A percentile compares a stretch with the other conserved stretches of the same genome.
phyloP scores from a whole-genome alignment of 164 flowering plant genomes.

The Piper betle region DNA sequence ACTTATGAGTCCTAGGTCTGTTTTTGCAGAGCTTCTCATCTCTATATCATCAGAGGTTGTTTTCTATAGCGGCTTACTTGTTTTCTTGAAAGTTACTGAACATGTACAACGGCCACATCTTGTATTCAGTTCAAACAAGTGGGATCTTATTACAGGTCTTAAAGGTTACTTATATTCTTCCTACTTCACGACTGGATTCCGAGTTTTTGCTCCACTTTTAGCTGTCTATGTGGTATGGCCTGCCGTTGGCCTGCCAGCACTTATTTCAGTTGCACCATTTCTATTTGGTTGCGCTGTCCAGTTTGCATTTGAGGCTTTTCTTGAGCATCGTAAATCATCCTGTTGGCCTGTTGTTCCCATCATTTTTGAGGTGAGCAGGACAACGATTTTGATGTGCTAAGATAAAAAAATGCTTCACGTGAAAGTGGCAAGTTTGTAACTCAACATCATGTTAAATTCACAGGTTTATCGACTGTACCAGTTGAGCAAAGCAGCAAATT shows the following conservation, averaged over 20 bases:
- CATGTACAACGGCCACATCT: constrained; percentile 66
- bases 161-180: constrained; percentile 61
- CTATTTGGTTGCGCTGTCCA: constrained; percentile 59
- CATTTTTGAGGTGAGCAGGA: constrained; percentile 59
- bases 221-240: constrained; percentile 68
- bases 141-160: constrained; percentile 89
- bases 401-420: not conserved
- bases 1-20: not conserved
- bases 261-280: constrained; percentile 66
- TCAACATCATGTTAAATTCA: not conserved
- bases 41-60: constrained; percentile 39
- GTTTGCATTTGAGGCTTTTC: constrained; percentile 40
- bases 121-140: constrained; percentile 58
- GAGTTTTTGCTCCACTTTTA: constrained; percentile 54
- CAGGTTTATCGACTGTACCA: constrained; percentile 83
- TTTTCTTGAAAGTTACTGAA: constrained; percentile 45
- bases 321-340: constrained; percentile 44
- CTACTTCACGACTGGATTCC: constrained; percentile 58
- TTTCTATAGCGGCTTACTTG: constrained; percentile 58
- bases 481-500: constrained; percentile 51
- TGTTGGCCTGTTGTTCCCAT: constrained; percentile 88
- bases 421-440: not conserved
- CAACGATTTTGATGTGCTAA: not conserved
- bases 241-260: constrained; percentile 38
- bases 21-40: constrained; percentile 43